Evolutionary conservation across 768 basidiomycete genomes (phyloP), one percentile per base, ranked within the genome.

Genomic region (Coprinopsis strossmayeri): DNA sequence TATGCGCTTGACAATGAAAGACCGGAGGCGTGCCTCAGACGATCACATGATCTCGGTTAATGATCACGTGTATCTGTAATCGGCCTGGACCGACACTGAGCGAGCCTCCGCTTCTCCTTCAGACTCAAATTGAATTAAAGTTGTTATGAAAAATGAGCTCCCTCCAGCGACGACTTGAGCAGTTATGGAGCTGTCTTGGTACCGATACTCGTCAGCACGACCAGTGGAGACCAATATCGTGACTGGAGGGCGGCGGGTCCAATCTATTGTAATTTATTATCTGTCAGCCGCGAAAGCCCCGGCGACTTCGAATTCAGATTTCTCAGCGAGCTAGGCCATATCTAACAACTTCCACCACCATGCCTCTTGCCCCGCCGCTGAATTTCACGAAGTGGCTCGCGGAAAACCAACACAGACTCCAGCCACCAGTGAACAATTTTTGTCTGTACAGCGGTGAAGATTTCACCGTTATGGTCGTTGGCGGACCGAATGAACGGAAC

Each of bases 391-490:
- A 81, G 62, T 97, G 96, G 96, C 76, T 99, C 37, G 68, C 70
- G 2, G 80, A 91, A 59, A 97, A 97, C 56, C 66, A 69, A 18
- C 77, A 93, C 54, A 73, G 86, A 2, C 74, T 98, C 24, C 76
- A 86, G 61, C 95, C 95, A 1, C 94, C 95, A 0, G 91, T 99
- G 39, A 93, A 92, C 73, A 91, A 94, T 64, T 93, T 80, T 53
- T 90, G 89, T 61, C 61, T 91, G 48, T 91, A 87, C 64, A 75
- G 79, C 45, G 91, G 90, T 30, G 72, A 74, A 23, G 93, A 98
- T 62, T 95, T 87, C 59, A 78, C 89, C 35, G 83, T 95, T n/a
- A 98, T 99, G 95, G 90, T 78, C 4, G 82, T 98, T 20, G 94
- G 96, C 7, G 96, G 95, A 0, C 95, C 95, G 0, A 99, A 99